Evolutionary conservation across 805 yeast genomes (phyloP), one percentile per base, ranked within the genome.

Genomic region (Ogataea zsoltii): DNA sequence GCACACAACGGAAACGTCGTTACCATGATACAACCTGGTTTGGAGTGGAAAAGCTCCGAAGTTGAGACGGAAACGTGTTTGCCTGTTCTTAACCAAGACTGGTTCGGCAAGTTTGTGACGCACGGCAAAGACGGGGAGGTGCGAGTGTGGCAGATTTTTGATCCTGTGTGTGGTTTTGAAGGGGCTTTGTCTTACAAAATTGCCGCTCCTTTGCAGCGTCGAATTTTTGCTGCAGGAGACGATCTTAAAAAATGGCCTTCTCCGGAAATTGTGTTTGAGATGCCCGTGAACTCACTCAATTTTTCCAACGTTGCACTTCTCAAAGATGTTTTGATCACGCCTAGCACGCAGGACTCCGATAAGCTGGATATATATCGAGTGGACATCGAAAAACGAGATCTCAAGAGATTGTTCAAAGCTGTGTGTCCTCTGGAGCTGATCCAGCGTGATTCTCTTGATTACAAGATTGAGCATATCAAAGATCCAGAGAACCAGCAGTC

Each of bases 201-300:
- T 16, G 23, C 52, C 2, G 26, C 35, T 13, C 44, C 44, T 9
- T 40, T 65, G 33, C 57, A 54, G 35, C 53, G 58, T 5, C 38
- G 42, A 16, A 15, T 51, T 2, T 51, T 35, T 30, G 29, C 41
- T 7, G 49, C 41, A 6, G 66, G 33, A 61, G 69, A 11, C 33
- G 54, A 17, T 46, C 29, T 26, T 9, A 25, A 6, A 47, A 57
- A 31, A 41, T 40, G 59, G 63, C 31, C 47, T 3, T 34, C 14
- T 4, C 54, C 55, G 6, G 56, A 64, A 53, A 51, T 64, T 26
- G 61, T 68, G 1, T 71, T 75, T 49, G 72, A 76, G 14, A 70
- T 85, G 52, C 90, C 90, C 5, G 85, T 85, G 34, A 88, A 88
- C 61, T 71, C 88, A 3, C 66, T 88, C 51, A 88, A 86, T 55